These are phyloP conservation scores for Spirogloea muscicola DNA, from an alignment of 139 green algal genomes.

Conservation along the genomic window DNA sequence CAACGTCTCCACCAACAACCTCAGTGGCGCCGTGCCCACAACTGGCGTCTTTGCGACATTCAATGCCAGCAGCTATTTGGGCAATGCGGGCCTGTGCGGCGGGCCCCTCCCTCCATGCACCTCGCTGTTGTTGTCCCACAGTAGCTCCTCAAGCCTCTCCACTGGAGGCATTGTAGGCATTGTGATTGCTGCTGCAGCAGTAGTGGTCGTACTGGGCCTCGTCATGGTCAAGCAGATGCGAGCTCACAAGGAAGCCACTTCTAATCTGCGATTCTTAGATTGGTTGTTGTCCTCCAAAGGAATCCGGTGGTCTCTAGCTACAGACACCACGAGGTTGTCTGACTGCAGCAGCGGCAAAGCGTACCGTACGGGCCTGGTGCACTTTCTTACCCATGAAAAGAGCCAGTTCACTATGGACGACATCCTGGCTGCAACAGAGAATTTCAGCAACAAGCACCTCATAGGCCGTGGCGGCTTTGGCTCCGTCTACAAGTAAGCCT, in stretches of 20 bases:
- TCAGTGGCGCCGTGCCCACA: too few relatives aligned
- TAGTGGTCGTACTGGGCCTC: background rate
- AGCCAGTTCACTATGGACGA: constrained; percentile 13
- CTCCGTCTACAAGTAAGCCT: constrained; percentile 29
- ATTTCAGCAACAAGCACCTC: constrained; percentile 14
- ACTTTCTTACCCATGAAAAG: background rate
- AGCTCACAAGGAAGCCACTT: too few relatives aligned
- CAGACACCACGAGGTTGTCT: background rate
- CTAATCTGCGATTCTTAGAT: background rate
- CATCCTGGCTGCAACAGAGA: constrained; percentile 17
- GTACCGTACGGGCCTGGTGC: background rate
- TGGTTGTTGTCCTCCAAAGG: background rate
- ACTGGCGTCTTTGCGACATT: background rate
- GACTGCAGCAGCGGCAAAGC: background rate
- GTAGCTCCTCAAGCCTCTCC: background rate
- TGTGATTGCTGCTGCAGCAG: background rate
- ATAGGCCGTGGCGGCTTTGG: constrained; percentile 24
- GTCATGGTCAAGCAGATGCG: too few relatives aligned
- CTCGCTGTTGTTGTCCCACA: background rate
- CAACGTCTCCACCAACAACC: too few relatives aligned
- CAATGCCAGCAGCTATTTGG: background rate
- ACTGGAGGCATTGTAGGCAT: constrained; percentile 10
- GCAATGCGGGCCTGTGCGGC: constrained; percentile 13
- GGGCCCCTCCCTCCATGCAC: background rate
- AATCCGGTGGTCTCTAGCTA: background rate